Percentiles rank a stretch among this genome's conserved stretches.
Conservation (phyloP, 2,329 filamentous ascomycete genomes). For the Fusarium decemcellulare region DNA sequence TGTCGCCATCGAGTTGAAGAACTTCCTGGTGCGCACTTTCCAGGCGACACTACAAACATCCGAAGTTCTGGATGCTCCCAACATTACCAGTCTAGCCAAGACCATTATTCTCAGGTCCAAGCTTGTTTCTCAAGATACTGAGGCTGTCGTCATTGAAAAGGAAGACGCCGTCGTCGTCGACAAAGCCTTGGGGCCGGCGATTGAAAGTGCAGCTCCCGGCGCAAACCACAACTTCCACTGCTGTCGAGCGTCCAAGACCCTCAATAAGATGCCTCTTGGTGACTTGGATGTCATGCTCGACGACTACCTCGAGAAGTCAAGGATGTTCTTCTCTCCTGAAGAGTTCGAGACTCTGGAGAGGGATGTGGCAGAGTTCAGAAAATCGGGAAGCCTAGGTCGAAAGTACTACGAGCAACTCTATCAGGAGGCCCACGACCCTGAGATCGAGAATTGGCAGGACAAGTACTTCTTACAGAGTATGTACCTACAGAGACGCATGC, state of each 20-base stretch:
- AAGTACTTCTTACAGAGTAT: slow-evolving; percentile 26
- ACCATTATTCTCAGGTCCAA: slow-evolving; percentile 24
- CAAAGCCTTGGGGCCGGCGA: not conserved
- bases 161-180: slow-evolving; percentile 6
- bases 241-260: slow-evolving; percentile 20
- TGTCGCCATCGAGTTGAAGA: slow-evolving; percentile 36
- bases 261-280: slow-evolving; percentile 24
- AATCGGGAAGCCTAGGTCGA: slow-evolving; percentile 19
- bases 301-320: slow-evolving; percentile 23
- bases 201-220: not conserved
- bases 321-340: slow-evolving; percentile 23
- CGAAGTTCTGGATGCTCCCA: slow-evolving; percentile 25
- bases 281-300: slow-evolving; percentile 26
- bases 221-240: slow-evolving; percentile 29
- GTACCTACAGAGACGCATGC: slow-evolving; percentile 27
- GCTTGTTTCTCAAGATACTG: slow-evolving; percentile 11
- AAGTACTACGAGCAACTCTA: slow-evolving; percentile 21
- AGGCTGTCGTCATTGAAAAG: not conserved
- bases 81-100: slow-evolving; percentile 22
- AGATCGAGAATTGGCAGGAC: slow-evolving; percentile 30
- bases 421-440: slow-evolving; percentile 18
- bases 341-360: slow-evolving; percentile 20
- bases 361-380: slow-evolving; percentile 20
- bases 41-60: slow-evolving; percentile 30
- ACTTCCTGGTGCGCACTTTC: slow-evolving; percentile 28